These are phyloP conservation scores for Globisporangium irregulare DNA, from an alignment of 352 stramenopile species.

Conservation along the genomic window DNA sequence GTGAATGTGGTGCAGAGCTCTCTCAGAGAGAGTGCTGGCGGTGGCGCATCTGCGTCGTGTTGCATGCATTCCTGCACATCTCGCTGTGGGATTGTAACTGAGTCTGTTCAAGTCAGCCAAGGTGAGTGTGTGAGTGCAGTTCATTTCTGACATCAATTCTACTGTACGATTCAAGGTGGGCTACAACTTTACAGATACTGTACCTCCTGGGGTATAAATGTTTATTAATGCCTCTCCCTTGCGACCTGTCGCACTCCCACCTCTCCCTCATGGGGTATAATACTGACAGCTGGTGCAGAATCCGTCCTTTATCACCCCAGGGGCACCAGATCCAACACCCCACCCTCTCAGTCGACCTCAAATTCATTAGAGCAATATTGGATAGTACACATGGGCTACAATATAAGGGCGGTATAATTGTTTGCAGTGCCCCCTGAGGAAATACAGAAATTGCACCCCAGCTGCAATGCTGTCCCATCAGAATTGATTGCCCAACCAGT, in stretches of 20 bases:
- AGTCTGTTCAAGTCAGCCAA: too few relatives aligned
- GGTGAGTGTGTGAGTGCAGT: too few relatives aligned
- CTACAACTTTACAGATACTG: too few relatives aligned
- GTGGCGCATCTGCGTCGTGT: too few relatives aligned
- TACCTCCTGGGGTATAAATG: too few relatives aligned
- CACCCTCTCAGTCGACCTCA: background rate
- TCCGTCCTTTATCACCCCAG: background rate
- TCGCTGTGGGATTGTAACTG: too few relatives aligned
- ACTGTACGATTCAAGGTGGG: too few relatives aligned
- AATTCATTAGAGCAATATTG: too few relatives aligned
- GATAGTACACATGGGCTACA: background rate
- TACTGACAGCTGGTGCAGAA: background rate
- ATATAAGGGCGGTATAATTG: background rate
- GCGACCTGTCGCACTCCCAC: background rate
- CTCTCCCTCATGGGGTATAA: background rate
- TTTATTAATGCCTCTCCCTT: background rate
- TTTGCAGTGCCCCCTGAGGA: background rate
- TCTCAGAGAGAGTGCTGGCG: too few relatives aligned
- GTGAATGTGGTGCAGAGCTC: too few relatives aligned
- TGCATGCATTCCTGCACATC: too few relatives aligned
- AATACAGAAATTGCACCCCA: background rate
- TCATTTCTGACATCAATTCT: too few relatives aligned
- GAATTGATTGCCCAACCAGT: slow-evolving; percentile 8
- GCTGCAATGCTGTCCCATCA: background rate
- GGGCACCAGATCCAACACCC: background rate